Evolutionary conservation across 2,329 filamentous ascomycete species (phyloP), one percentile per base, ranked within the genome.

Genomic region (Nothopassalora personata): DNA sequence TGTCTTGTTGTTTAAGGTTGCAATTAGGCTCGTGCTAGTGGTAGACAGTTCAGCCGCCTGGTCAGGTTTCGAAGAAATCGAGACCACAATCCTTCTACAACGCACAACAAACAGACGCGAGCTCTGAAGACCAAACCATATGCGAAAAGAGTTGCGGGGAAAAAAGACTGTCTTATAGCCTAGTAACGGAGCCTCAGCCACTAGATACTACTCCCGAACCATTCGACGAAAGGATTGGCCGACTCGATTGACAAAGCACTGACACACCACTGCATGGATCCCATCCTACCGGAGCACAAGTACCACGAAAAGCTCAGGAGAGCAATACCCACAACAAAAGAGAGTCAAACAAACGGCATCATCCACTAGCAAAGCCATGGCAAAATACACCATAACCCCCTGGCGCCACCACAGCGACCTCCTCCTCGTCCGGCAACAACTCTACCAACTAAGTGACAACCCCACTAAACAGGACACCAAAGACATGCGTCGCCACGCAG

Each of bases 331-430:
- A 46, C 31, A 39, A 19, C 13, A 53, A 15, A 18, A 45, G 19
- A 11, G 5, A 54, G 18, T 27, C 19, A 27, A 34, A 28, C 31
- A 23, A 19, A 23, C 8, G 7, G 10, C 23, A 23, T 23, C 23
- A 23, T 49, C 8, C 48, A 53, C n/a, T 13, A 30, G 23, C 27
- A 1, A 18, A 4, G 58, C 6, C 1, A 89, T 88, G 86, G 84
- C 87, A 30, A 84, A 86, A 69, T 90, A 89, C 75, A 80, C 87
- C 62, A 85, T 88, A 68, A 90, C 87, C 56, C 87, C 87, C 34
- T 91, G 88, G 88, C 85, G 87, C 64, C 77, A 83, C 72, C 81
- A 80, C 56, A 70, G 75, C 59, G 87, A 91, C 71, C 82, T 92
- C 61, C 80, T 90, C 58, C 73, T 77, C 52, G 83, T 91, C 56